These are phyloP conservation scores for Tilletiopsis washingtonensis DNA, from an alignment of 1,284 basidiomycete genomes.

Conservation along the genomic window DNA sequence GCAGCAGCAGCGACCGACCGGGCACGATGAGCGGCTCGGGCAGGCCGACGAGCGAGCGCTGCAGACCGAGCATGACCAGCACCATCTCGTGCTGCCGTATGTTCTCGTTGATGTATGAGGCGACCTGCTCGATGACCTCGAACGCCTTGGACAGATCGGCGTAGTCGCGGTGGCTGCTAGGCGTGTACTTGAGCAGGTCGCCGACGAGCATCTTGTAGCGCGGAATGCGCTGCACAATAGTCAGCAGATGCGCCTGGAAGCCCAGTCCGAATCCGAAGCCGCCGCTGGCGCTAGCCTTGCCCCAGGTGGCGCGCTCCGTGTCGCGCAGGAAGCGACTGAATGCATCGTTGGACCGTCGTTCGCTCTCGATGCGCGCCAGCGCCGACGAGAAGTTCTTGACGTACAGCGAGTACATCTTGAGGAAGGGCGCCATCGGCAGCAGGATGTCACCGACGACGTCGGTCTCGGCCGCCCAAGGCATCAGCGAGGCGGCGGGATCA, in stretches of 20 bases:
- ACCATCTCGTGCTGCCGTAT: conserved; percentile 44
- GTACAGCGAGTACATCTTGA: conserved; percentile 46
- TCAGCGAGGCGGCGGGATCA: neutral
- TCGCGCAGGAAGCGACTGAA: conserved; percentile 36
- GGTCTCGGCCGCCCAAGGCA: conserved; percentile 26
- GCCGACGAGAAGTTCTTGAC: conserved; percentile 45
- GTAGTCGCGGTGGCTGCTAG: conserved; percentile 29
- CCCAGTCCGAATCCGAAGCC: conserved; percentile 37
- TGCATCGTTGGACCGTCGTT: conserved; percentile 31
- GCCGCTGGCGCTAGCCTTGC: conserved; percentile 7
- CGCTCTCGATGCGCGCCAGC: conserved; percentile 37
- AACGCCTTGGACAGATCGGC: conserved; percentile 22
- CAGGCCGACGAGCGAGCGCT: conserved; percentile 34
- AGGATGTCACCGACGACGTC: conserved; percentile 42
- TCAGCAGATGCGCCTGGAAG: conserved; percentile 42
- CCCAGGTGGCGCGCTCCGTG: conserved; percentile 24
- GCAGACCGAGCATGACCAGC: conserved; percentile 37
- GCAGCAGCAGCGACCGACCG: conserved; percentile 34
- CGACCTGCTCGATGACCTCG: conserved; percentile 36
- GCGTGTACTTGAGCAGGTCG: conserved; percentile 36
- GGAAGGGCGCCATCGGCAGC: conserved; percentile 41
- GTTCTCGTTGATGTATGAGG: conserved; percentile 42
- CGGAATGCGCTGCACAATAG: conserved; percentile 45
- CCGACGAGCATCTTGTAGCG: conserved; percentile 41
- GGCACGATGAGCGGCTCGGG: conserved; percentile 40